Evolutionary conservation across 768 basidiomycete species (phyloP), one percentile per base, ranked within the genome.

Genomic region (Leccinum variicolor): DNA sequence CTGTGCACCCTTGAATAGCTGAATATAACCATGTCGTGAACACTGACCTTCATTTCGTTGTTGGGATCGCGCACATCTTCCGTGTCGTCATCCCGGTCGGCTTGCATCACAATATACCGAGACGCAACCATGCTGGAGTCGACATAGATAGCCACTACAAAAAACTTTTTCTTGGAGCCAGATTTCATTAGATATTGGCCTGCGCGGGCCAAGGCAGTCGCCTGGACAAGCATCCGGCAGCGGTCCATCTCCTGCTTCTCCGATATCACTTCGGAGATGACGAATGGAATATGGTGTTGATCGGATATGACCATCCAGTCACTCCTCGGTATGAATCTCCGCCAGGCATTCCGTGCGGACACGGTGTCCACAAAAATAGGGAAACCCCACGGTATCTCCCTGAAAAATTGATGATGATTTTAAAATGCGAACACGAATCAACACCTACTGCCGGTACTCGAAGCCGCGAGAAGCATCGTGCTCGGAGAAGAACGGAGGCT

Each of bases 191-290:
- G 47, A 13, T 10, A 39, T 7, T 52, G 21, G 6, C 58, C 56
- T 0, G 45, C 13, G 1, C 56, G 50, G 2, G 53, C 61, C 14
- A 54, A 15, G 2, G 54, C 26, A 2, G 46, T 63, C 2, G 56
- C 62, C 21, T 66, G n/a, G 17, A 66, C 5, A 10, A 66, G 61
- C 64, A 66, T 66, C 2, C 57, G 43, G 9, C 1, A 43, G 8
- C 45, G 47, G 15, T 48, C 55, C 0, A 0, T 0, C 23, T 54
- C 10, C 1, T 10, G 1, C n/a, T 8, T 15, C 1, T 53, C 8
- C 4, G 54, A 65, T 13, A 56, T 31, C 1, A 60, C 52, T 26
- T 66, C 56, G 2, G 14, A 62, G 5, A 65, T 39, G n/a, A 62
- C 9, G 21, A 65, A 66, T 3, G 58, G 64, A 14, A 46, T 54